A percentile compares a stretch with the other conserved stretches of the same genome.
These are phyloP conservation scores for Dothistroma pini DNA, from an alignment of 2,329 filamentous ascomycete genomes.

Conservation along the genomic window DNA sequence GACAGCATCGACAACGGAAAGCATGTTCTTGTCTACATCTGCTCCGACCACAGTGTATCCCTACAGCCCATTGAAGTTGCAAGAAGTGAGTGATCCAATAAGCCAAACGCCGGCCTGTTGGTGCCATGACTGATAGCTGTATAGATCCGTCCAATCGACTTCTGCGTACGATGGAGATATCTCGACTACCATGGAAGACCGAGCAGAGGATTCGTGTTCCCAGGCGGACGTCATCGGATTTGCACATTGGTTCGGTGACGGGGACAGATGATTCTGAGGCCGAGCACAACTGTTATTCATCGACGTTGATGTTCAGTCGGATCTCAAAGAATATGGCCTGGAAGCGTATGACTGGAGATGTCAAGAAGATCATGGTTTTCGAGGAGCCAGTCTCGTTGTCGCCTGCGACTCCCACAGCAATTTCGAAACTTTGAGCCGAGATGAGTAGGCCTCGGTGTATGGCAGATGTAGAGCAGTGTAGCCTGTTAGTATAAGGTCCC, in stretches of 20 bases:
- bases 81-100: neutral
- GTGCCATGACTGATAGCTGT: neutral
- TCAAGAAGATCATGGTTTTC: neutral
- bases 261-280: neutral
- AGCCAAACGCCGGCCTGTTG: neutral
- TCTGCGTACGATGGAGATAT: neutral
- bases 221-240: neutral
- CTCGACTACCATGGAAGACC: neutral
- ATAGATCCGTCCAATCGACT: neutral
- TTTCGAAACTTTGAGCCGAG: neutral
- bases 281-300: neutral
- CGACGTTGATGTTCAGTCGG: neutral
- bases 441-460: neutral
- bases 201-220: neutral
- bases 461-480: too few relatives aligned
- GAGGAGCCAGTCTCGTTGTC: neutral
- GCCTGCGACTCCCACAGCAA: neutral
- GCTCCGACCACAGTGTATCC: neutral
- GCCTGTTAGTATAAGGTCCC: too few relatives aligned
- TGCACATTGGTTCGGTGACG: neutral
- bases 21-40: neutral
- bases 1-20: neutral
- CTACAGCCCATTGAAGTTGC: neutral
- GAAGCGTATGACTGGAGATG: neutral
- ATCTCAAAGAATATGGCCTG: neutral